Base-by-base conservation (phyloP, 805 yeast genomes). In the Starmerella davenportii region DNA sequence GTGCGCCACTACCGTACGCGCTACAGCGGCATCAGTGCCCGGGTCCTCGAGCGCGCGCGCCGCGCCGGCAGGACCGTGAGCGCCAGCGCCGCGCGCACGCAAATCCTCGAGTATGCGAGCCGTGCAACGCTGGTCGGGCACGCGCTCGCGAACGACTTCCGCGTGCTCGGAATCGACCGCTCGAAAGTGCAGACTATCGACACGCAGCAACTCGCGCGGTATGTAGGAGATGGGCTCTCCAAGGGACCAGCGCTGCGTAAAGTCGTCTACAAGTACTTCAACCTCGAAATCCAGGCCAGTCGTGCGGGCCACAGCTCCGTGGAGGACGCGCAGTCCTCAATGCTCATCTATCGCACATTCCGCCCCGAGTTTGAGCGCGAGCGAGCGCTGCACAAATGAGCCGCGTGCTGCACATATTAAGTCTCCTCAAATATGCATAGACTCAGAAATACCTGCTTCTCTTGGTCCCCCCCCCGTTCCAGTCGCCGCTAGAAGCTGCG, bases 21-120 rank as follows among this genome's bases (percentile, higher is more conserved):
- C 46, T 87, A 71, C 51, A 81, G 94, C 29, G 98, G 98, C 0
- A 80, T 87, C 33, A 79, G 94, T 0, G 72, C 68, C 40, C 81
- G 75, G 39, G 59, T 65, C 46, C 60, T 87, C 5, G 49, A 55
- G 16, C 65, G 62, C 32, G 87, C 77, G 9, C 21, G 30, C 4
- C 13, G n/a, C 2, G 11, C 16, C 5, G 37, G 37, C 14, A 33
- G 31, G 2, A 71, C 75, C 0, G 75, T 79, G 0, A 70, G 77
- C 0, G 53, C 76, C 14, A 42, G 55, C n/a, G 90, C 82, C 47
- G 69, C 80, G 2, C 94, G 82, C 53, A 41, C 63, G 45, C 40
- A 84, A 3, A 33, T 70, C 2, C 47, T 53, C 2, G 47, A 67
- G 1, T 59, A 87, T 2, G 56, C 68, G 4, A 51, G 66, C 1